Evolutionary conservation across 2,329 filamentous ascomycete species (phyloP), one percentile per base, ranked within the genome.

Genomic region (Rhinocladiella mackenziei): DNA sequence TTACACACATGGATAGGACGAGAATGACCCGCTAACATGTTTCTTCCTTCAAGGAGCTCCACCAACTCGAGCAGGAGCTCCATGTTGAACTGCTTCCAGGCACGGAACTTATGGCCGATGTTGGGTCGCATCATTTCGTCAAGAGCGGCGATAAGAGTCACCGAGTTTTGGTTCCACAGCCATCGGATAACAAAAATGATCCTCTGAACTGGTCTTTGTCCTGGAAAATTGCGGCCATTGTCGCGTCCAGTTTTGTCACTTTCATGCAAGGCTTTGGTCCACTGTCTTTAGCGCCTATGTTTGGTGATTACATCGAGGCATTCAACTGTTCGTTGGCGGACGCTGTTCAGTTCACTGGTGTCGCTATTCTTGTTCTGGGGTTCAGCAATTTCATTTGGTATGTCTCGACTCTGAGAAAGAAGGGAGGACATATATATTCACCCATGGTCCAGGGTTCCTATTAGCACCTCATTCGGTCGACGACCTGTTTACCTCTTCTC

Each of bases 111-210:
- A 80, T 80, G 76, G 63, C 69, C 6, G 75, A 84, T 67, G 72
- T 82, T 26, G 78, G 77, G 14, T 65, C 67, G 1, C 77, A 81
- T 61, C 79, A 82, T 60, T 83, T 83, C 56, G 77, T 83, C 56
- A 83, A 81, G 48, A 60, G 65, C 56, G 59, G 62, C 15, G 64
- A 69, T 23, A 48, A 40, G 30, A 33, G 18, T 5, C 35, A 46
- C 13, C 39, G 44, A 15, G 71, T 74, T 11, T 61, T 76, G n/a
- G 71, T 75, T 7, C 73, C 73, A 18, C 73, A 76, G 50, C 73
- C 73, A 4, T 72, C 69, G 1, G 60, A 65, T 23, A 62, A 72
- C 43, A 65, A 65, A 6, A 60, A 71, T 55, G 70, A 75, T 59
- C 71, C 70, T 11, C 55, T 74, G 32, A 76, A 76, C 47, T 75